Percentiles rank a stretch among this genome's conserved stretches.
phyloP scores from a whole-genome alignment of 306 rosid genomes.

The Lupinus albus region DNA sequence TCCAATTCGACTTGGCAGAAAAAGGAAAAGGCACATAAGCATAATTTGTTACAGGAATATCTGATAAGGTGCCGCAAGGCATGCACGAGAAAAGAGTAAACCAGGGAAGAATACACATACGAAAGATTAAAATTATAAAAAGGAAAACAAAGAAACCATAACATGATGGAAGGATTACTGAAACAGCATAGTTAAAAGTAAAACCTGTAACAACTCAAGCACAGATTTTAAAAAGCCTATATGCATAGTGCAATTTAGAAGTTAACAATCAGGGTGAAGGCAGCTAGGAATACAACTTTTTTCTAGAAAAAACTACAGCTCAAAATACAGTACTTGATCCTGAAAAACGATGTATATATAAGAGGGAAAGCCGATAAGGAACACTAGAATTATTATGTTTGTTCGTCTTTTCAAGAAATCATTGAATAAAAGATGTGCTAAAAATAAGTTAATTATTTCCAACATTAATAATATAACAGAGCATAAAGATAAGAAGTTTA shows the following conservation, averaged over 20 bases:
- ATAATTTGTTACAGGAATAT: slow-evolving; percentile 13
- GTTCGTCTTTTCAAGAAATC: slow-evolving; percentile 2
- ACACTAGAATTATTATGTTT: neutral
- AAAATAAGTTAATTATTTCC: neutral
- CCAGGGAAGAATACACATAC: neutral
- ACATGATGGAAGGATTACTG: neutral
- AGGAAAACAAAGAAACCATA: neutral
- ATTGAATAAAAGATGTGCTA: slow-evolving; percentile 7
- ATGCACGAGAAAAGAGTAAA: slow-evolving; percentile 15
- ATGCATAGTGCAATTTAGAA: slow-evolving; percentile 23
- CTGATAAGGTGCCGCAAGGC: neutral
- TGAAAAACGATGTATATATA: slow-evolving; percentile 3
- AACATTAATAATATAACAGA: slow-evolving; percentile 26
- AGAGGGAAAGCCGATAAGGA: slow-evolving; percentile 8
- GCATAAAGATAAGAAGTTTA: slow-evolving; percentile 43
- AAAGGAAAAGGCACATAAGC: neutral
- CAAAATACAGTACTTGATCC: neutral
- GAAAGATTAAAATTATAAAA: neutral
- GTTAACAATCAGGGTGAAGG: slow-evolving; percentile 29
- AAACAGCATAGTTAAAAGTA: slow-evolving; percentile 19
- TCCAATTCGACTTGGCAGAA: neutral
- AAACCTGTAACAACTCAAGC: slow-evolving; percentile 24
- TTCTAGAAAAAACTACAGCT: slow-evolving; percentile 18
- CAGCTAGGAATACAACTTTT: slow-evolving; percentile 8
- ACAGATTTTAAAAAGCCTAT: slow-evolving; percentile 4